Evolutionary conservation across 2,329 filamentous ascomycete species (phyloP).

Genomic region (Venturia aucupariae): DNA sequence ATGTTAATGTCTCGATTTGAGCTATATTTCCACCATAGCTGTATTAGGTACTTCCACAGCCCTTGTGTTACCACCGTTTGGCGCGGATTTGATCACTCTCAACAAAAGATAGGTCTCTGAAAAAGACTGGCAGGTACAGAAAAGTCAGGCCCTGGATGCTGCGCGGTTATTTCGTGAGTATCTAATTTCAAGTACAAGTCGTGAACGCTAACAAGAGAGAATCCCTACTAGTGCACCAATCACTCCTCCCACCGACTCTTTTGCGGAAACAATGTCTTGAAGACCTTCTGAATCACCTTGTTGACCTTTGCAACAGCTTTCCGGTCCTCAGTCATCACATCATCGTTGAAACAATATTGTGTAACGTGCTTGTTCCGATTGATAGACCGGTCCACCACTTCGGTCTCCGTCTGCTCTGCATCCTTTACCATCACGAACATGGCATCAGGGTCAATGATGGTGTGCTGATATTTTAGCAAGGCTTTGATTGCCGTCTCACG

Average conservation of each 20-base stretch:
- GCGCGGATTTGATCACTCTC: too few relatives aligned
- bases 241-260: constrained; percentile 20
- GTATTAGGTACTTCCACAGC: too few relatives aligned
- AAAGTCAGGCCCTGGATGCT: too few relatives aligned
- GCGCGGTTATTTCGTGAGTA: too few relatives aligned
- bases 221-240: background rate
- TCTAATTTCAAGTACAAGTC: background rate
- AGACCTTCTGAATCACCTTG: constrained; percentile 28
- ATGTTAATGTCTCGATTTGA: too few relatives aligned
- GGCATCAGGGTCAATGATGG: constrained; percentile 32
- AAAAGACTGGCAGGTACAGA: too few relatives aligned
- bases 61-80: too few relatives aligned
- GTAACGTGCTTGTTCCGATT: constrained; percentile 27
- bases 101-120: too few relatives aligned
- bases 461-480: constrained; percentile 35
- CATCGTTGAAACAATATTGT: constrained; percentile 36
- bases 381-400: constrained; percentile 29
- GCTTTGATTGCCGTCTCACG: constrained; percentile 30
- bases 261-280: constrained; percentile 25
- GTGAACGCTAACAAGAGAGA: background rate
- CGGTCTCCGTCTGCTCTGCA: constrained; percentile 33
- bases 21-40: too few relatives aligned
- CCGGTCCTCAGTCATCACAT: constrained; percentile 31
- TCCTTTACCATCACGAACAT: constrained; percentile 37
- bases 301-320: constrained; percentile 27